Evolutionary conservation across 805 yeast species (phyloP), one percentile per base, ranked within the genome.

Genomic region (Brettanomyces nanus): DNA sequence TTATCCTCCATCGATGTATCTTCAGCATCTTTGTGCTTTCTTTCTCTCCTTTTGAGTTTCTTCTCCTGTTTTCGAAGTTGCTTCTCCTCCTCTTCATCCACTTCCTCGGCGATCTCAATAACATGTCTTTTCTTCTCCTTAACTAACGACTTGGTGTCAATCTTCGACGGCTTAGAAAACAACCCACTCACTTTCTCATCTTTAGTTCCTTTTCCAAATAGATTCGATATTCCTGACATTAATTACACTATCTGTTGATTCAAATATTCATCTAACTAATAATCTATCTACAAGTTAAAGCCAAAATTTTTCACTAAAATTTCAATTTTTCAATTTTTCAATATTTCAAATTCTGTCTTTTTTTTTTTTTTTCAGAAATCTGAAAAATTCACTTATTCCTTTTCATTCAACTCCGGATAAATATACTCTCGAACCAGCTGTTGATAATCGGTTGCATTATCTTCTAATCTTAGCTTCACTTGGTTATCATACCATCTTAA

Each of bases 81-180:
- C 18, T 45, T 51, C 31, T 39, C 39, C 14, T 36, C 43, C 18
- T 40, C 37, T 23, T 39, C 28, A 19, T 34, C 34, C 14, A 31
- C 31, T 18, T 34, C 17, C 37, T 34, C 20, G 14, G 44, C 42
- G 35, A 49, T 45, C 25, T 43, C 44, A 21, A 48, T 40, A 22
- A 43, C 39, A 25, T 46, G 26, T n/a, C 28, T 33, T 19, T 19
- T 32, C 20, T 33, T 33, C 36, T 15, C 27, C 31, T 34, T 34
- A 14, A 26, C 25, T 5, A 56, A 38, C 31, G 48, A 42, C 31
- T 51, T 51, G 52, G 54, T 58, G 45, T 65, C 59, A n/a, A 79
- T 66, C 11, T 79, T 77, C 17, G 69, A 48, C 10, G 66, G 55
- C 32, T 56, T 54, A 25, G 62, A 46, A 39, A 68, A 62, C 38